A percentile compares a stretch with the other conserved stretches of the same genome.
Evolutionary conservation across 371 early-diverging fungal species (phyloP).

Genomic region (Zancudomyces culisetae): DNA sequence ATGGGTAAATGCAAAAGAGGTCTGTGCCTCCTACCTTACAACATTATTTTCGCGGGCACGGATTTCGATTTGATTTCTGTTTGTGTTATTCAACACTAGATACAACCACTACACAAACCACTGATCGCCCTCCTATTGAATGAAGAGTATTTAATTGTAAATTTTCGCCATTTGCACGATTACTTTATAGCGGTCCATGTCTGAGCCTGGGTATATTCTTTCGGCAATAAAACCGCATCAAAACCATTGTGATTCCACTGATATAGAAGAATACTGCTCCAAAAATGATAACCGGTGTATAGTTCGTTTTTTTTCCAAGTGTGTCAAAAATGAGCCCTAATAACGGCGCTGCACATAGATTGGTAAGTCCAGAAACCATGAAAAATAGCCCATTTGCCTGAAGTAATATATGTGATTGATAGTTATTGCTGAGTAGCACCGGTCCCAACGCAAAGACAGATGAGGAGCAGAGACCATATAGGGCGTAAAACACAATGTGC

Average conservation of each 20-base stretch:
- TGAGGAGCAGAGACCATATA: slow-evolving; percentile 25
- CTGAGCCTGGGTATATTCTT: not conserved
- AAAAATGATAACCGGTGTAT: slow-evolving; percentile 11
- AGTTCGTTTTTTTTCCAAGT: slow-evolving; percentile 11
- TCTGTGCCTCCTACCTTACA: too few relatives aligned
- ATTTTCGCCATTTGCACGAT: too few relatives aligned
- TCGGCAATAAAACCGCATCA: not conserved
- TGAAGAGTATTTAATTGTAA: too few relatives aligned
- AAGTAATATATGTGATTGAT: slow-evolving; percentile 10
- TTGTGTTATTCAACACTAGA: too few relatives aligned
- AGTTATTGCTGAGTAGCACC: slow-evolving; percentile 20
- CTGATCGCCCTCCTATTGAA: too few relatives aligned
- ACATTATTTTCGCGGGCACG: too few relatives aligned
- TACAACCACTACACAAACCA: too few relatives aligned
- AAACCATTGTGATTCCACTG: not conserved
- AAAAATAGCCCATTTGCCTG: slow-evolving; percentile 14
- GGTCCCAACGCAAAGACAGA: slow-evolving; percentile 25
- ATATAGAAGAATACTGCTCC: slow-evolving; percentile 3
- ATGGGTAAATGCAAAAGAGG: too few relatives aligned
- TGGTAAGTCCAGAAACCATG: slow-evolving; percentile 9
- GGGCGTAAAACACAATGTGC: slow-evolving; percentile 21
- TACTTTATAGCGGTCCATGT: too few relatives aligned
- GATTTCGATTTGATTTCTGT: too few relatives aligned
- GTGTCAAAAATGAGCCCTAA: slow-evolving; percentile 14
- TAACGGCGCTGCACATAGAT: slow-evolving; percentile 11